Percentiles rank a stretch among this genome's conserved stretches.
Evolutionary conservation across 805 yeast genomes (phyloP).

Genomic region (Metschnikowia bowlesiae): DNA sequence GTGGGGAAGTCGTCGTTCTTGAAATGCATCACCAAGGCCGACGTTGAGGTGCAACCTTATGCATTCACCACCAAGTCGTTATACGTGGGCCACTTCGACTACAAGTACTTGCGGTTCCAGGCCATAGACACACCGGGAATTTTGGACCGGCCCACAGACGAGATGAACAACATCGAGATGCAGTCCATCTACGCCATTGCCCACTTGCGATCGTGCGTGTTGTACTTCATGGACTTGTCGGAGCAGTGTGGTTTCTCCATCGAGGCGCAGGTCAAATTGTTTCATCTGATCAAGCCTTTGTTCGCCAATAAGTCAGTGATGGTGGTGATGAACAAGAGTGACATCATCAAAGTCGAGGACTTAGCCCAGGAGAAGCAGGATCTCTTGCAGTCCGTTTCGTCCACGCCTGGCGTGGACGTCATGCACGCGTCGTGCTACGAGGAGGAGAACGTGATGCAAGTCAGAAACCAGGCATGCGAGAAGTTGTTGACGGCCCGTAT

Average conservation of each 20-base stretch:
- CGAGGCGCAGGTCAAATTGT: slow-evolving; percentile 94
- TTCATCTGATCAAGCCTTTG: slow-evolving; percentile 94
- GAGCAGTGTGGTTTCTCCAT: slow-evolving; percentile 99
- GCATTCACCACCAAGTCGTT: slow-evolving; percentile 98
- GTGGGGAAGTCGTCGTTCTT: slow-evolving; percentile 98
- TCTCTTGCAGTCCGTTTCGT: slow-evolving; percentile 59
- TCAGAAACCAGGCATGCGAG: slow-evolving; percentile 96
- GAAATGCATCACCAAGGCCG: slow-evolving; percentile 91
- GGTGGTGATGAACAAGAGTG: slow-evolving; percentile 94
- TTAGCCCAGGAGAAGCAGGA: slow-evolving; percentile 71
- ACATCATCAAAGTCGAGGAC: slow-evolving; percentile 82
- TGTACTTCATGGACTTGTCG: slow-evolving; percentile 96
- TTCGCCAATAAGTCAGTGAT: slow-evolving; percentile 95
- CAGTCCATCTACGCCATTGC: slow-evolving; percentile 98
- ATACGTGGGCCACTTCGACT: slow-evolving; percentile 98
- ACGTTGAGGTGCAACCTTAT: slow-evolving; percentile 98
- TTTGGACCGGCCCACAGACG: slow-evolving; percentile 97
- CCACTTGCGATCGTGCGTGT: slow-evolving; percentile 91
- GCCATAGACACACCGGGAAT: slow-evolving; percentile 99
- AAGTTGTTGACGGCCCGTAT: slow-evolving; percentile 91
- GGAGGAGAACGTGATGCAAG: slow-evolving; percentile 92
- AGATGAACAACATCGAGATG: slow-evolving; percentile 99
- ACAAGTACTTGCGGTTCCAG: slow-evolving; percentile 95
- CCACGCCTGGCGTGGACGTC: slow-evolving; percentile 79
- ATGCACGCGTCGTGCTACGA: slow-evolving; percentile 91